Evolutionary conservation across 2,329 filamentous ascomycete genomes (phyloP), one percentile per base, ranked within the genome.

Genomic region (Cladophialophora bantiana): DNA sequence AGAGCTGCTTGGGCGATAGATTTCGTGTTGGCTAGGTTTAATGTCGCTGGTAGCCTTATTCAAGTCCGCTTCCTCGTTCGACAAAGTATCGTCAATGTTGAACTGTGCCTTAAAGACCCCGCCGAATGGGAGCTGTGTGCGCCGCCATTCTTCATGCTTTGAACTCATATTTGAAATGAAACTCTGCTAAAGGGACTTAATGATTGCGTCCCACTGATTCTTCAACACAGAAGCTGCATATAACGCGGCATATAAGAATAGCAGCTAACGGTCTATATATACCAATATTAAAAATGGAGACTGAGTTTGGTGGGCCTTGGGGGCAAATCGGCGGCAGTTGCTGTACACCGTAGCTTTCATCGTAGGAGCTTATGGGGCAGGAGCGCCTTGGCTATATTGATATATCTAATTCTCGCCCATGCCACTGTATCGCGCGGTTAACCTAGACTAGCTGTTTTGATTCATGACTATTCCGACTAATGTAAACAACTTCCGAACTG

Each of bases 131-230:
- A 52, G 48, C 18, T 15, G 13, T 7, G 48, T 52, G 18, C 31
- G 48, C 15, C 48, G 48, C 48, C 48, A 15, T 52, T 20, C 48
- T 52, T 32, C 48, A 52, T n/a, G 15, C 4, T 52, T 52, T 52
- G 48, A 52, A 15, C 13, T 15, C 18, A 26, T 32, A 52, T 7
- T 40, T 12, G 10, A n/a, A n/a, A n/a, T n/a, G n/a, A n/a, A n/a
- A n/a, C n/a, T n/a, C n/a, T n/a, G n/a, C n/a, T n/a, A n/a, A n/a
- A n/a, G n/a, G n/a, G n/a, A n/a, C n/a, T n/a, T n/a, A n/a, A n/a
- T n/a, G n/a, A n/a, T n/a, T n/a, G n/a, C n/a, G n/a, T n/a, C n/a
- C n/a, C n/a, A n/a, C n/a, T n/a, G n/a, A n/a, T n/a, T n/a, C n/a
- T n/a, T n/a, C n/a, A n/a, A n/a, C n/a, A n/a, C n/a, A n/a, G n/a